phyloP scores from a whole-genome alignment of 2,329 filamentous ascomycete species.

The Celoporthe dispersa region DNA sequence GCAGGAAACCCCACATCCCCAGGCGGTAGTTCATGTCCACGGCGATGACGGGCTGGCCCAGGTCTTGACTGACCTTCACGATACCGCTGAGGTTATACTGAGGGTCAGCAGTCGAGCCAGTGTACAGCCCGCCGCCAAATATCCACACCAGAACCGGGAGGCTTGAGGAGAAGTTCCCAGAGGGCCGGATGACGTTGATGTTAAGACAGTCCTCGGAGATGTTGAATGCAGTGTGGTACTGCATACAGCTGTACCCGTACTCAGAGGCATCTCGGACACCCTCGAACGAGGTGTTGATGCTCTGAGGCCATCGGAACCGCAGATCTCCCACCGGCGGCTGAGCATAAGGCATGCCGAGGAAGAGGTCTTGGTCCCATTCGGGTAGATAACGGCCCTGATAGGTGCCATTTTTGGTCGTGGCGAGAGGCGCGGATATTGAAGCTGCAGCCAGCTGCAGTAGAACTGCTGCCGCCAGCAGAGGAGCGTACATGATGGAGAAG shows the following conservation, averaged over 20 bases:
- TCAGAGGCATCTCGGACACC: conserved; percentile 45
- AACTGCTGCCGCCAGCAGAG: conserved; percentile 14
- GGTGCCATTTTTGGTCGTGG: conserved; percentile 39
- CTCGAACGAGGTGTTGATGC: conserved; percentile 45
- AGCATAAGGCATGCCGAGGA: conserved; percentile 47
- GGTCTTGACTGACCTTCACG: conserved; percentile 56
- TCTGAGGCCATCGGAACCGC: conserved; percentile 43
- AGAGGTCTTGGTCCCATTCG: conserved; percentile 45
- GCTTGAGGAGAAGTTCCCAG: conserved; percentile 37
- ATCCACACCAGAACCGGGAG: conserved; percentile 59
- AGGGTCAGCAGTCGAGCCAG: conserved; percentile 54
- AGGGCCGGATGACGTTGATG: conserved; percentile 48
- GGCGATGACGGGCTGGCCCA: conserved; percentile 57
- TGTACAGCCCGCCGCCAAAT: conserved; percentile 58
- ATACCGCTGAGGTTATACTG: conserved; percentile 69
- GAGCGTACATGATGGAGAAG: conserved; percentile 21
- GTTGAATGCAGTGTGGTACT: conserved; percentile 47
- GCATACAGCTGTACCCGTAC: conserved; percentile 52
- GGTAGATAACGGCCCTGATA: conserved; percentile 41
- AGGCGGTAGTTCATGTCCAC: conserved; percentile 60
- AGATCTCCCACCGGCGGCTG: conserved; percentile 43
- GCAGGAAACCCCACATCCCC: conserved; percentile 58
- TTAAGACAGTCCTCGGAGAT: conserved; percentile 55
- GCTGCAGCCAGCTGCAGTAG: conserved; percentile 12
- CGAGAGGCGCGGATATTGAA: conserved; percentile 20